Base-by-base conservation (phyloP, 345 rosid species). In the Salix suchowensis region DNA sequence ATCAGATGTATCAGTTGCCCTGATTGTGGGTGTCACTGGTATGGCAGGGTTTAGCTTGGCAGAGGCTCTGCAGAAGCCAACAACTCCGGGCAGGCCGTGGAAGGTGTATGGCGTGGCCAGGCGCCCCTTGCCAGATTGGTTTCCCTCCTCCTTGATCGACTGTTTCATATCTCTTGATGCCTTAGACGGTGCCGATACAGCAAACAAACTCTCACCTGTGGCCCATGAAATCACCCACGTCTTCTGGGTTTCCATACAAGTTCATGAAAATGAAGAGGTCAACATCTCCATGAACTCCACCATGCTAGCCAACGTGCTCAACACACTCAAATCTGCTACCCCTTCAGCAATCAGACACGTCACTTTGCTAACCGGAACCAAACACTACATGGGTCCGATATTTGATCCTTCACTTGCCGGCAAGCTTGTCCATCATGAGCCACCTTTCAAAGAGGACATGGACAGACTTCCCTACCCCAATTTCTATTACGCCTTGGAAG, bases 401-500 rank as follows among this genome's bases (percentile, higher is more conserved):
- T 9, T 1, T 23, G 77, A 84, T 15, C 76, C 61, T 1, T 7
- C 28, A 14, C 52, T 65, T 13, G 58, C 61, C 0, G 34, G 39
- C 54, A n/a, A 65, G 39, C 74, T 78, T 24, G 11, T 81, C 10
- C 58, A 77, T 5, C 88, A 76, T 1, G 85, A 81, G 1, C 77
- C 88, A 11, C 91, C 86, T 2, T 88, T 82, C 30, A 37, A 11
- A 0, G 87, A 88, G 62, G 81, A 83, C 2, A 12, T 34, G 16
- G 84, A 84, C 37, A 75, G 87, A 19, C 77, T 83, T 13, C 88
- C 85, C 0, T 81, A 80, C 70, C 87, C 85, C 1, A 83, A 88
- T 50, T 86, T 88, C n/a, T 88, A 86, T 76, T 81, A 84, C 19
- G 82, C 83, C 14, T 65, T 78, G 0, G 89, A 84, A 52, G 91